phyloP scores from a whole-genome alignment of 768 basidiomycete species.

The Clavulina sp. region DNA sequence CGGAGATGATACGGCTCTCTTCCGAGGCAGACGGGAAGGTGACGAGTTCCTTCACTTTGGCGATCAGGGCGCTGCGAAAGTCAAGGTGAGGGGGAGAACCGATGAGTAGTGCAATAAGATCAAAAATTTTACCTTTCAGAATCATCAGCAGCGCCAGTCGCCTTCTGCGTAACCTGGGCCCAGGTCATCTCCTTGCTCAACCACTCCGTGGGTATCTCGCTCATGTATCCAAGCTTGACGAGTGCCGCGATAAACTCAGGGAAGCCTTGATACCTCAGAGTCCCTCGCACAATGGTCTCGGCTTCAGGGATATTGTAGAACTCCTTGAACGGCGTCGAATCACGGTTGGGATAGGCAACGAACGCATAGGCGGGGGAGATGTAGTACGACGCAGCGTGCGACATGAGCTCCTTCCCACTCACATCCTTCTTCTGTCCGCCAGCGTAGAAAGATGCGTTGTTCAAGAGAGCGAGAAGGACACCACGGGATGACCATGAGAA shows the following conservation, averaged over 20 bases:
- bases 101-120: constrained; percentile 11
- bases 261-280: constrained; percentile 91
- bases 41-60: constrained; percentile 50
- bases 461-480: constrained; percentile 85
- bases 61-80: constrained; percentile 43
- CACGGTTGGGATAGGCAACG: constrained; percentile 92
- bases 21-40: constrained; percentile 58
- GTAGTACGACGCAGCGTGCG: constrained; percentile 78
- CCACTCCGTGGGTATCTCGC: constrained; percentile 61
- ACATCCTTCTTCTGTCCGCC: constrained; percentile 48
- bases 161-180: constrained; percentile 65
- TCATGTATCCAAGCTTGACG: constrained; percentile 76
- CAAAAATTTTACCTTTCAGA: constrained; percentile 60
- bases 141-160: constrained; percentile 47
- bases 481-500: constrained; percentile 98
- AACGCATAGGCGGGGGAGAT: constrained; percentile 93
- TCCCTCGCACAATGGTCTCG: constrained; percentile 81
- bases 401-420: constrained; percentile 74
- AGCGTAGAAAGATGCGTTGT: constrained; percentile 66
- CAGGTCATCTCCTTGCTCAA: constrained; percentile 58
- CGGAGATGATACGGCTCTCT: constrained; percentile 63
- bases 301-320: constrained; percentile 89
- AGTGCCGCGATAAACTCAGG: constrained; percentile 81
- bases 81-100: neutral
- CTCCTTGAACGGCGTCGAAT: constrained; percentile 79